Conservation (phyloP, 2,329 filamentous ascomycete genomes). For the Emmonsiellopsis sp. region DNA sequence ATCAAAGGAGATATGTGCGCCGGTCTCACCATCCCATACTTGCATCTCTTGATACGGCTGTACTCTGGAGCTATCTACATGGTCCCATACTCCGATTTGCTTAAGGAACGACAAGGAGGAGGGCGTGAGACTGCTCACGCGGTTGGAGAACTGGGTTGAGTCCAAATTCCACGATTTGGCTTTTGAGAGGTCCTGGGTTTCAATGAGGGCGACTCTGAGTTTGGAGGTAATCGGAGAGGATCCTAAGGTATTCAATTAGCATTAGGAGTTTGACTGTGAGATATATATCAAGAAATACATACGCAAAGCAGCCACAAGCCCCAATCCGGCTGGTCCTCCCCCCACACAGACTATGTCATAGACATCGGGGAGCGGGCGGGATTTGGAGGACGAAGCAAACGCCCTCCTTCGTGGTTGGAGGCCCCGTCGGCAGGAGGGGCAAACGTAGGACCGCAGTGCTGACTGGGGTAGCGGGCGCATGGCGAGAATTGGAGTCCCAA, state of each 20-base stretch:
- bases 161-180: slow-evolving; percentile 58
- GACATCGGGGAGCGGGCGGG: slow-evolving; percentile 52
- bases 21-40: slow-evolving; percentile 92
- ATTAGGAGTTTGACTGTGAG: slow-evolving; percentile 3
- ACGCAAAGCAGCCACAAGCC: slow-evolving; percentile 70
- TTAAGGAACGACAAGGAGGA: slow-evolving; percentile 75
- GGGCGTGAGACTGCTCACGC: slow-evolving; percentile 90
- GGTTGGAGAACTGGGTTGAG: slow-evolving; percentile 70
- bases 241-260: slow-evolving; percentile 42
- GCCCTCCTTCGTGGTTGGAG: slow-evolving; percentile 18
- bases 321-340: slow-evolving; percentile 81
- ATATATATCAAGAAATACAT: slow-evolving; percentile 22
- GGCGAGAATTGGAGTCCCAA: background rate
- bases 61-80: slow-evolving; percentile 63
- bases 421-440: slow-evolving; percentile 29
- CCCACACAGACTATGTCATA: slow-evolving; percentile 92
- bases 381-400: slow-evolving; percentile 22
- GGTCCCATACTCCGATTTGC: slow-evolving; percentile 74
- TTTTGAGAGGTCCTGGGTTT: slow-evolving; percentile 74
- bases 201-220: slow-evolving; percentile 79
- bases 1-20: slow-evolving; percentile 81
- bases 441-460: slow-evolving; percentile 30
- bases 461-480: slow-evolving; percentile 28
- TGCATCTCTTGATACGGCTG: slow-evolving; percentile 95
- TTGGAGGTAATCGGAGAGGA: slow-evolving; percentile 65